A percentile compares a stretch with the other conserved stretches of the same genome.
Conservation (phyloP, 1,139 yeast genomes). For the Taphrina betulina region DNA sequence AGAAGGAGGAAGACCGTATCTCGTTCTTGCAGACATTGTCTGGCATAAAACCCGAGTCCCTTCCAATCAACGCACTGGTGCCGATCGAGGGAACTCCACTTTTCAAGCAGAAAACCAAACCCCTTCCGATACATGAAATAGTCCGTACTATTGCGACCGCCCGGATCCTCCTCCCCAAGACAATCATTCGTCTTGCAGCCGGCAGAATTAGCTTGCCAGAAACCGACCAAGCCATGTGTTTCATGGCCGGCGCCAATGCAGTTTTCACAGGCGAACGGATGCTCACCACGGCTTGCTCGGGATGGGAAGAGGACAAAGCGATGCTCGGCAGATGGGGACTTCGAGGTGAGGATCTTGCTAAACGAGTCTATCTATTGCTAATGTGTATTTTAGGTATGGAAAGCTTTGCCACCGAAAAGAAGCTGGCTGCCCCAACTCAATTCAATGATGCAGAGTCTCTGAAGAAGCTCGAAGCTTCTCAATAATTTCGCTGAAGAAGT, state of each 20-base stretch:
- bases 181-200: slow-evolving; percentile 73
- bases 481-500: too few relatives aligned
- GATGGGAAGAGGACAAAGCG: slow-evolving; percentile 76
- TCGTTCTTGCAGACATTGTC: slow-evolving; percentile 67
- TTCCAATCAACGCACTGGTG: slow-evolving; percentile 78
- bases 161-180: slow-evolving; percentile 66
- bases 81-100: slow-evolving; percentile 78
- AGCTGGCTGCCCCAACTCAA: not conserved
- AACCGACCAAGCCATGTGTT: slow-evolving; percentile 69
- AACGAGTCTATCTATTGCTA: too few relatives aligned
- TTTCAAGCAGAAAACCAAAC: slow-evolving; percentile 51
- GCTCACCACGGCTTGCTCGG: slow-evolving; percentile 80
- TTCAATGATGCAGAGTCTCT: slow-evolving; percentile 26
- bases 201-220: slow-evolving; percentile 82
- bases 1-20: slow-evolving; percentile 67
- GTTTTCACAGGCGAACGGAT: slow-evolving; percentile 78
- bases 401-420: slow-evolving; percentile 46
- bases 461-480: slow-evolving; percentile 4
- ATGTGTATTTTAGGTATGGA: too few relatives aligned
- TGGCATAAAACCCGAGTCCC: slow-evolving; percentile 76
- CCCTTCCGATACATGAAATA: slow-evolving; percentile 60
- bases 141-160: slow-evolving; percentile 74
- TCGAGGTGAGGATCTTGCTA: too few relatives aligned
- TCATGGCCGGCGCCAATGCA: slow-evolving; percentile 77
- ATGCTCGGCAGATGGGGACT: slow-evolving; percentile 73